Evolutionary conservation across 352 stramenopile species (phyloP), one percentile per base, ranked within the genome.

Genomic region (Phytophthora constricta): DNA sequence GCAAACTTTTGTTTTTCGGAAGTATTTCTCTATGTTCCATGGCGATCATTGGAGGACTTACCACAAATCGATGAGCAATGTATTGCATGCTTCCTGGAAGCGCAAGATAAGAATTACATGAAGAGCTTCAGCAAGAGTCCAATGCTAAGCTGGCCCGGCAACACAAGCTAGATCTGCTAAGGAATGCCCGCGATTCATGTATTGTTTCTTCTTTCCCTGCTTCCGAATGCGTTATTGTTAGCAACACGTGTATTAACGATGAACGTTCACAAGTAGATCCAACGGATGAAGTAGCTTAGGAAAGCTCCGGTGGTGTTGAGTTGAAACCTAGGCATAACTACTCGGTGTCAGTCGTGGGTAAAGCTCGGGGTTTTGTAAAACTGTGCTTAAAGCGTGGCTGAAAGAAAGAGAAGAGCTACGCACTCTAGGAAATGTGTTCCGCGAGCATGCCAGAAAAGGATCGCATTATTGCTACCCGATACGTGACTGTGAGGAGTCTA

Each of bases 1-100:
- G 22, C 57, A 5, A 50, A 45, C 50, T 57, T 64, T 16, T 52
- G 46, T 7, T 57, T 64, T 43, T 50, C 47, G 0, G 34, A 64
- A n/a, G 13, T 51, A 2, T 58, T 64, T 34, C 11, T 64, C 0
- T 56, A 57, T 20, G 19, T 39, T 26, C 33, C 46, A 42, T 57
- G 46, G 46, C 57, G 46, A 1, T n/a, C 16, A 4, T 16, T 64
- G 5, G 33, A 31, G 9, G 34, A 64, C 20, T 33, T 64, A 3
- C 46, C 57, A 3, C 2, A 42, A 22, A 45, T 46, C 2, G 47
- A 64, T 27, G 33, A 64, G 8, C 31, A 56, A n/a, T 57, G 34
- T 20, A 57, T 64, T 16, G 55, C 25, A 10, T 43, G 31, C 2
- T 53, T 62, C 26, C 46, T 53, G 3, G 19, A 54, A 23, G 42